Conservation (phyloP, 352 stramenopile genomes). For the Globisporangium yorkense region DNA sequence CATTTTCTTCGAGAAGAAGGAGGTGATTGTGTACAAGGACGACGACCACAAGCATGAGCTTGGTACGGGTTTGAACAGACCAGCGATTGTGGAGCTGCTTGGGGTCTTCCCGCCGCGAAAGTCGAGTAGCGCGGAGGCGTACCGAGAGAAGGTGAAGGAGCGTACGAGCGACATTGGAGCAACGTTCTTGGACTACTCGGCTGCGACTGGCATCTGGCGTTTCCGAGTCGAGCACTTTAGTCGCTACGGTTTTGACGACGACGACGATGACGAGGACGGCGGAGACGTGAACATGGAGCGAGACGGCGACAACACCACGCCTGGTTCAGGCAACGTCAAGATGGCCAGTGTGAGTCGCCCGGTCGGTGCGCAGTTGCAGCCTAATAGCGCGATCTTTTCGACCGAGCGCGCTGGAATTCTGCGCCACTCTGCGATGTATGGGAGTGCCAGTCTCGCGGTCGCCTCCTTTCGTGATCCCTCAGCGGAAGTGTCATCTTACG, state of each 20-base stretch:
- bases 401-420: slow-evolving; percentile 31
- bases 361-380: slow-evolving; percentile 3
- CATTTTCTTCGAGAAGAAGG: slow-evolving; percentile 78
- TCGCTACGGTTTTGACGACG: slow-evolving; percentile 72
- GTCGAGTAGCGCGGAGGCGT: slow-evolving; percentile 45
- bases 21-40: slow-evolving; percentile 84
- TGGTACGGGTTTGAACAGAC: slow-evolving; percentile 69
- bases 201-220: slow-evolving; percentile 70
- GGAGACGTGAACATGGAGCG: slow-evolving; percentile 24
- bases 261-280: slow-evolving; percentile 39
- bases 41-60: slow-evolving; percentile 75
- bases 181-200: slow-evolving; percentile 72
- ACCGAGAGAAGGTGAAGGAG: slow-evolving; percentile 73
- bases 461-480: slow-evolving; percentile 23
- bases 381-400: slow-evolving; percentile 16
- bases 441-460: slow-evolving; percentile 17
- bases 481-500: neutral
- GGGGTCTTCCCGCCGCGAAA: slow-evolving; percentile 72
- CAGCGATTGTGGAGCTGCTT: slow-evolving; percentile 72
- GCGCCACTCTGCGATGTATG: slow-evolving; percentile 43
- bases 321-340: slow-evolving; percentile 16
- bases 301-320: slow-evolving; percentile 12
- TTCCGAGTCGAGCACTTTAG: slow-evolving; percentile 86
- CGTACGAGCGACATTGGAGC: slow-evolving; percentile 73
- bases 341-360: slow-evolving; percentile 23